Evolutionary conservation across 2,329 filamentous ascomycete genomes (phyloP), one percentile per base, ranked within the genome.

Genomic region (Scytalidium sp.): DNA sequence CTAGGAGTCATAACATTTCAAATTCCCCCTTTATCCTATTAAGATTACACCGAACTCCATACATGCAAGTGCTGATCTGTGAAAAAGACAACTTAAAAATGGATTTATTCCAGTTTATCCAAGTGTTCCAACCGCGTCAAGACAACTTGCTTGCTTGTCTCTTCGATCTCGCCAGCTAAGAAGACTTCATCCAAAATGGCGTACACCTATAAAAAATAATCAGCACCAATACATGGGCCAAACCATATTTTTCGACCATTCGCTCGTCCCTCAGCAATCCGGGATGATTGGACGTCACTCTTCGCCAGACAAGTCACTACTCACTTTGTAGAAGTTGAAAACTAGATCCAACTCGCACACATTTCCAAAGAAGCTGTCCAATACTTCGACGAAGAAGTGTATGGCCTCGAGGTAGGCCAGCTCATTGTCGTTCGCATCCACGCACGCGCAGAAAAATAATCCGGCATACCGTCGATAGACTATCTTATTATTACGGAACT

Each of bases 361-460:
- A 70, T 99, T 99, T 58, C 94, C 94, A 70, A 99, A 99, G 74
- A 99, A 99, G 64, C 92, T 85, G 78, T 99, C 94, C 63, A 99
- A 80, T 54, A 99, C 94, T 75, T 99, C 94, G 62, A 99, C 94
- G 66, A 99, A 99, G 78, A 99, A 99, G 73, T 99, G 94, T 65
- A 99, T 97, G 6, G 92, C 94, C 73, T 99, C 94, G 52, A 99
- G 80, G 66, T 91, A 97, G 21, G 94, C 93, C 53, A 99, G 78
- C 76, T 99, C 94, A 72, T 97, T 99, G 72, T 99, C 94, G 70
- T 97, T 97, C 46, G 93, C 95, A 73, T 99, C 94, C 67, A 99
- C 94, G 72, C 94, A 97, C 47, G 92, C 95, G 77, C 94, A 99
- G 78, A 99, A 99, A 82, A 99, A 99, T 51, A 99, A 84, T 0